Base-by-base conservation (phyloP, 208 protist genomes). In the Zelonia costaricensis region DNA sequence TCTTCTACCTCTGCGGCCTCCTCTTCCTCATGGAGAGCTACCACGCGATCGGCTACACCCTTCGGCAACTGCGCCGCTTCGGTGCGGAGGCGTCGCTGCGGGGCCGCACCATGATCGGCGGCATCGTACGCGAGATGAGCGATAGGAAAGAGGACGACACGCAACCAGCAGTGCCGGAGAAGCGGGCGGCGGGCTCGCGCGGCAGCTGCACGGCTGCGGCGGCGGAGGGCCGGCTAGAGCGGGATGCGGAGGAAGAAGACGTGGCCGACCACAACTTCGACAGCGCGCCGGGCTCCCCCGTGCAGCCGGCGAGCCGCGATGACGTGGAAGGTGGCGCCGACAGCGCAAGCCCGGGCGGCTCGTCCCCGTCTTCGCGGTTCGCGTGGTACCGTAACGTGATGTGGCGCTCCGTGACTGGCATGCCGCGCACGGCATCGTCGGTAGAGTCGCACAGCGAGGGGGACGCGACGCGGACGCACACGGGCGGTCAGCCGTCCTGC, bases 41-140 rank as follows among this genome's bases (percentile, higher is more conserved):
- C 39, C 55, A 69, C 20, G 63, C 63, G 10, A 36, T 40, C 20
- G 42, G 63, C 38, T 69, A 62, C 54, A 47, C 47, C 7, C 16
- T 69, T 27, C 44, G 63, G 1, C 63, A 69, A 54, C 63, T 69
- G 36, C 43, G 13, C 15, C 63, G 63, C 30, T 69, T 69, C 30
- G 58, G 58, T 15, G 25, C 39, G 2, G 54, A 69, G 12, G 31
- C 53, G n/a, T 20, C 46, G 22, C 31, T 48, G 51, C 52, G 38
- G 15, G 45, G 51, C 44, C 22, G 47, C 6, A 36, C 44, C 9
- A 7, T 25, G 20, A 15, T 58, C 5, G 25, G 23, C 13, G 36
- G 39, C 12, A 28, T 9, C 20, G 33, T 38, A 10, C 10, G 33
- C 33, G 33, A 38, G 33, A 4, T 10, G 33, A 4, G 7, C 10